Percentiles rank a stretch among this genome's conserved stretches.
Conservation (phyloP, 1,284 basidiomycete species). For the Leccinum fuscescens region DNA sequence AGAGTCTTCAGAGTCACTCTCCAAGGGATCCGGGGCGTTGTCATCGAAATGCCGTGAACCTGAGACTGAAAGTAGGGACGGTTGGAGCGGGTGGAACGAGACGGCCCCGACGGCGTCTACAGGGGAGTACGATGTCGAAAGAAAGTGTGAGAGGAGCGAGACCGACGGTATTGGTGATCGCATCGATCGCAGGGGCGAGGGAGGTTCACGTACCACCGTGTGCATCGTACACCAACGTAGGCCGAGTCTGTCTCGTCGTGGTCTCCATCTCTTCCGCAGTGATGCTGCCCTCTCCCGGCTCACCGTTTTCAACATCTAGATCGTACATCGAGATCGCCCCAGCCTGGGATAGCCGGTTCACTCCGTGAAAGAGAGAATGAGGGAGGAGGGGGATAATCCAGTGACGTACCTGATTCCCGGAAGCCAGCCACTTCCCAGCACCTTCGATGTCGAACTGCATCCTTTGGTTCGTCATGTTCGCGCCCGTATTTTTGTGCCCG, state of each 20-base stretch:
- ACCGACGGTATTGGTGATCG: not conserved
- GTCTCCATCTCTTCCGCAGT: not conserved
- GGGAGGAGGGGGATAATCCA: not conserved
- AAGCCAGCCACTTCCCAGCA: conserved; percentile 63
- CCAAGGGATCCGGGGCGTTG: not conserved
- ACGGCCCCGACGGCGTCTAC: conserved; percentile 63
- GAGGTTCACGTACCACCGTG: conserved; percentile 18
- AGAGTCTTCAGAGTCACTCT: conserved; percentile 3
- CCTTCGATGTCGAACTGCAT: conserved; percentile 76
- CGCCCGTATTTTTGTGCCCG: not conserved
- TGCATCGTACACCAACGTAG: conserved; percentile 18
- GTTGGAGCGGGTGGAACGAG: conserved; percentile 56
- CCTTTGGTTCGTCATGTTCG: conserved; percentile 66
- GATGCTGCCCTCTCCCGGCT: not conserved
- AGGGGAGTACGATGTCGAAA: not conserved
- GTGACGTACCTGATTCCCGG: conserved; percentile 66
- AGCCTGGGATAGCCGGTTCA: conserved; percentile 23
- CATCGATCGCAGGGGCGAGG: not conserved
- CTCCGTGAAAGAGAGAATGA: not conserved
- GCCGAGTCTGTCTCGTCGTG: conserved; percentile 7
- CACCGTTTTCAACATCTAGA: conserved; percentile 25
- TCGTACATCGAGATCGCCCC: conserved; percentile 49
- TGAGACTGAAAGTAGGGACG: conserved; percentile 55
- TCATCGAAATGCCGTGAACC: conserved; percentile 64
- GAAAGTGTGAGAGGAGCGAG: not conserved